phyloP scores from a whole-genome alignment of 176 grass and related monocot species.

The Oryza meyeriana region DNA sequence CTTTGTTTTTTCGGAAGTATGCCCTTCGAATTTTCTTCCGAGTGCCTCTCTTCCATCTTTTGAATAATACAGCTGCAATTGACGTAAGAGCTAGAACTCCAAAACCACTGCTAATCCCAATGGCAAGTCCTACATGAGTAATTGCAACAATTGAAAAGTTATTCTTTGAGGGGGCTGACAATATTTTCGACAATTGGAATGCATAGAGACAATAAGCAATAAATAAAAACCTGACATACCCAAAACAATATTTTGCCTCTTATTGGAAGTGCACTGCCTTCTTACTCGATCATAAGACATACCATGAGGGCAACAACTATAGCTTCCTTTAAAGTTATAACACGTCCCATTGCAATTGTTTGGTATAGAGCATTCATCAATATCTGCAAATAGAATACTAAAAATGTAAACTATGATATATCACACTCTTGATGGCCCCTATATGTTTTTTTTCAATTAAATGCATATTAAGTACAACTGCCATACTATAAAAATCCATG shows the following conservation, averaged over 20 bases:
- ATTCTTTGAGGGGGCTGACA: background rate
- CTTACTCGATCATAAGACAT: slow-evolving; percentile 25
- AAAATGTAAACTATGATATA: slow-evolving; percentile 5
- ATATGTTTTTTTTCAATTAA: background rate
- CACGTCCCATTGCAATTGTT: slow-evolving; percentile 24
- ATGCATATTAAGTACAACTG: background rate
- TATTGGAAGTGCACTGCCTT: slow-evolving; percentile 29
- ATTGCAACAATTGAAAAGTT: slow-evolving; percentile 12
- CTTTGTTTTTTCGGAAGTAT: slow-evolving; percentile 25
- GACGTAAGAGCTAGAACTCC: slow-evolving; percentile 33
- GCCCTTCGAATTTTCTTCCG: slow-evolving; percentile 35
- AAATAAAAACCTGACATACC: background rate
- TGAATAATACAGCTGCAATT: background rate
- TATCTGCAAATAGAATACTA: slow-evolving; percentile 28
- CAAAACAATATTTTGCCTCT: slow-evolving; percentile 26
- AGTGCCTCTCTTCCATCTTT: slow-evolving; percentile 21
- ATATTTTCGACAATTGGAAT: background rate
- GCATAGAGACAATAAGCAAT: background rate
- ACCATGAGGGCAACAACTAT: background rate
- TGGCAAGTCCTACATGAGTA: slow-evolving; percentile 17
- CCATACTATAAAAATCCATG: background rate
- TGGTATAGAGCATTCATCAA: slow-evolving; percentile 35
- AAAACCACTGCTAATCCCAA: slow-evolving; percentile 39
- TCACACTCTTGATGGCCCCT: background rate
- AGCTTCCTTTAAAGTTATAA: slow-evolving; percentile 30